Evolutionary conservation across 441 rosid species (phyloP).

Genomic region (Theobroma grandiflorum): DNA sequence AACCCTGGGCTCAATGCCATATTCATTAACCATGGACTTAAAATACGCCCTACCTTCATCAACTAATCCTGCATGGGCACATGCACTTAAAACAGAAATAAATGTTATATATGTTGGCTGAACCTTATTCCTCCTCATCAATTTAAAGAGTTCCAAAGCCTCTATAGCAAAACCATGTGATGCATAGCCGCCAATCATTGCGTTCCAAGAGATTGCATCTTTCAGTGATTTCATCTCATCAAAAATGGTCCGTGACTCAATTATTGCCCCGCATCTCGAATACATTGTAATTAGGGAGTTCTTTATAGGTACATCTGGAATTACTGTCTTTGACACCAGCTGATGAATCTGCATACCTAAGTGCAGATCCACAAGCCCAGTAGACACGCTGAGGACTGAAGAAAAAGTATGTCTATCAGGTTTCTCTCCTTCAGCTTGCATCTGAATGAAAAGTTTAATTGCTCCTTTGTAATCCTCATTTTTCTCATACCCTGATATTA

Average conservation of each 20-base stretch:
- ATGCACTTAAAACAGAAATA: constrained; percentile 46
- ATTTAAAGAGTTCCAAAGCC: constrained; percentile 41
- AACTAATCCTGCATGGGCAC: constrained; percentile 46
- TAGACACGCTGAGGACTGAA: constrained; percentile 19
- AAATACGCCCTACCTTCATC: constrained; percentile 40
- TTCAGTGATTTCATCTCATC: constrained; percentile 34
- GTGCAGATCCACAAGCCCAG: constrained; percentile 36
- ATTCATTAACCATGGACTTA: constrained; percentile 33
- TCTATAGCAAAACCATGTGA: constrained; percentile 47
- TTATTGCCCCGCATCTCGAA: constrained; percentile 43
- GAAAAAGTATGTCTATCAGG: constrained; percentile 28
- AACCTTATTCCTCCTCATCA: constrained; percentile 42
- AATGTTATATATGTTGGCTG: constrained; percentile 48
- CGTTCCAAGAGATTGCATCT: constrained; percentile 50
- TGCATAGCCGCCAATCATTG: constrained; percentile 50
- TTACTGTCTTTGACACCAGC: constrained; percentile 28
- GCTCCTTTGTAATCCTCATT: constrained; percentile 29
- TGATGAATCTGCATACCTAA: constrained; percentile 38
- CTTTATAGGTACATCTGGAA: constrained; percentile 39
- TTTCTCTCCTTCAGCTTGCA: constrained; percentile 32
- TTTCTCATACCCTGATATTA: constrained; percentile 31
- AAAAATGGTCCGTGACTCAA: constrained; percentile 37
- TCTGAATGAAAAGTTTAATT: constrained; percentile 23
- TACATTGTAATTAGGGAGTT: constrained; percentile 47
- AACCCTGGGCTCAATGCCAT: constrained; percentile 38